Conservation (phyloP, 768 basidiomycete genomes). For the Exidia glandulosa region DNA sequence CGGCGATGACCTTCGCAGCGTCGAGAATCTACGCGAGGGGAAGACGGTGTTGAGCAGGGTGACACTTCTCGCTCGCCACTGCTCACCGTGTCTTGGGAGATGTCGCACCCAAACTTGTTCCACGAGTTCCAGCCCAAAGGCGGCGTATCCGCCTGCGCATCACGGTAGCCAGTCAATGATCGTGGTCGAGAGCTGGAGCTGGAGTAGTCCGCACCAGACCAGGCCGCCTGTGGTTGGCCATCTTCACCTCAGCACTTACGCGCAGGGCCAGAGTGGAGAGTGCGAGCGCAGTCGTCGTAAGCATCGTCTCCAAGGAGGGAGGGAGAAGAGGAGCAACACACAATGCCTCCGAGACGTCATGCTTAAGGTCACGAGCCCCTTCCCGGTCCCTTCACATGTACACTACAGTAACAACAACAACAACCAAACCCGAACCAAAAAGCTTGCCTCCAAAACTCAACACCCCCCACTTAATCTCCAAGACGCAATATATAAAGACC, state of each 20-base stretch:
- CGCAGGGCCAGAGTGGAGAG: no score
- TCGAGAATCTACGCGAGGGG: conserved; percentile 6
- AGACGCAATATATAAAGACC: background rate
- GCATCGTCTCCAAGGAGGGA: background rate
- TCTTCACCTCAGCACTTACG: no score
- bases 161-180: background rate
- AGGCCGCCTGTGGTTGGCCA: background rate
- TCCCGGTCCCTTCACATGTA: no score
- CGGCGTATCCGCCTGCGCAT: background rate
- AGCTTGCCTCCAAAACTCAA: no score
- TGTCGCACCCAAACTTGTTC: conserved; percentile 29
- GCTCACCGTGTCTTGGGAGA: conserved; percentile 5
- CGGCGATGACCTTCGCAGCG: conserved; percentile 23
- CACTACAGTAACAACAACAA: no score
- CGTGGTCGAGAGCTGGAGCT: background rate
- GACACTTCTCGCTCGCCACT: background rate
- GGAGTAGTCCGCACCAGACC: background rate
- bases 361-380: no score
- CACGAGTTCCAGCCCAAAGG: conserved; percentile 18
- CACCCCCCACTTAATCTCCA: no score
- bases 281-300: background rate
- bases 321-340: no score
- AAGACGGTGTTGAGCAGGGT: conserved; percentile 20
- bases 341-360: no score
- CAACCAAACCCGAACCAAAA: no score